Evolutionary conservation across 208 protist genomes (phyloP).

Genomic region (Acanthamoeba triangularis): DNA sequence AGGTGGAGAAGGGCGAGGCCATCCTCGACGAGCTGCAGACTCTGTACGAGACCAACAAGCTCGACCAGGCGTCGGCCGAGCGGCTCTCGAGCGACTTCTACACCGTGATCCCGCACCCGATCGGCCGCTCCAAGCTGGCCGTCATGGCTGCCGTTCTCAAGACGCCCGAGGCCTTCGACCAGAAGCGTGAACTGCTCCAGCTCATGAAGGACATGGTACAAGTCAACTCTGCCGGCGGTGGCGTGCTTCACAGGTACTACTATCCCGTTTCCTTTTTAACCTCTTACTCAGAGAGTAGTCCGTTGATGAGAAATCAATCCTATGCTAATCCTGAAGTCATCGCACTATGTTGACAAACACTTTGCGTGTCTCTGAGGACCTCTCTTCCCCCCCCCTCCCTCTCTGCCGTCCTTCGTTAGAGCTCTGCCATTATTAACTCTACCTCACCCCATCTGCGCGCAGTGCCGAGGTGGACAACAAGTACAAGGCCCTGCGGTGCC

Average conservation of each 20-base stretch:
- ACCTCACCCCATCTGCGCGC: too few relatives aligned
- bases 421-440: too few relatives aligned
- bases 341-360: background rate
- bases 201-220: constrained; percentile 72
- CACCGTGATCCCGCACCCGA: constrained; percentile 69
- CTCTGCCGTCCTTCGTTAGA: too few relatives aligned
- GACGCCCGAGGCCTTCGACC: constrained; percentile 21
- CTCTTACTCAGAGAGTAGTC: background rate
- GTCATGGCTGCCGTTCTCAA: constrained; percentile 18
- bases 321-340: background rate
- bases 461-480: constrained; percentile 10
- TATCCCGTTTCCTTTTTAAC: background rate
- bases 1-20: constrained; percentile 78
- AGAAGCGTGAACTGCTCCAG: constrained; percentile 68
- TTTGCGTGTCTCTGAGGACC: constrained; percentile 1
- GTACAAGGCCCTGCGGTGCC: constrained; percentile 55
- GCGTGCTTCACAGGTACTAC: background rate
- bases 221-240: constrained; percentile 23
- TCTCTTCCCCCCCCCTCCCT: background rate
- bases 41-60: constrained; percentile 21
- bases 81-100: constrained; percentile 58
- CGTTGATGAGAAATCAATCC: background rate
- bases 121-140: constrained; percentile 48
- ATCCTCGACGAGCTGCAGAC: constrained; percentile 70
- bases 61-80: background rate